Evolutionary conservation across 345 rosid genomes (phyloP).

Genomic region (Odontarrhena argentea): DNA sequence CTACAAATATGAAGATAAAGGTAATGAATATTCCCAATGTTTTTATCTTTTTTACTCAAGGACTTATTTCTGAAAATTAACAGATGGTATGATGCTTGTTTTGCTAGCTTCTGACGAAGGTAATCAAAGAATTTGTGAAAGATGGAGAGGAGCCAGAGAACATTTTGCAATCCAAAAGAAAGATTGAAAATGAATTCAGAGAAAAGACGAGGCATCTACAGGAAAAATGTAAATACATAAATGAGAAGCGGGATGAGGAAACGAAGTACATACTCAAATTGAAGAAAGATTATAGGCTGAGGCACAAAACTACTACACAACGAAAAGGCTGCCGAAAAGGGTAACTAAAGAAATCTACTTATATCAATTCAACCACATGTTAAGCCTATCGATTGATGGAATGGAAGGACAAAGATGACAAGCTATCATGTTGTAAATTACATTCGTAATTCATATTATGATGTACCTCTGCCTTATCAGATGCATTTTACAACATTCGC

Average conservation of each 20-base stretch:
- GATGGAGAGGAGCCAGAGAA: neutral
- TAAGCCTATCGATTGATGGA: no score
- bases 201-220: neutral
- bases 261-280: slow-evolving; percentile 18
- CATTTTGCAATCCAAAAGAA: neutral
- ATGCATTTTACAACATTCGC: no score
- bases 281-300: slow-evolving; percentile 2
- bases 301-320: slow-evolving; percentile 17
- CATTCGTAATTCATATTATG: no score
- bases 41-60: slow-evolving; percentile 6
- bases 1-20: neutral
- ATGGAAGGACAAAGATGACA: no score
- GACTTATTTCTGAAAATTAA: slow-evolving; percentile 3
- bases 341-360: slow-evolving; percentile 5
- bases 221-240: slow-evolving; percentile 20
- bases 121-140: slow-evolving; percentile 11
- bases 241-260: slow-evolving; percentile 18
- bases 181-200: neutral
- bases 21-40: slow-evolving; percentile 14
- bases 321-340: neutral
- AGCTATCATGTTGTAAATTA: no score
- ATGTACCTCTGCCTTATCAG: no score
- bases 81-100: slow-evolving; percentile 9
- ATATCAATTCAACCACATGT: neutral
- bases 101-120: slow-evolving; percentile 22